phyloP scores from a whole-genome alignment of 106 monocot genomes.

The Amphibolis antarctica region DNA sequence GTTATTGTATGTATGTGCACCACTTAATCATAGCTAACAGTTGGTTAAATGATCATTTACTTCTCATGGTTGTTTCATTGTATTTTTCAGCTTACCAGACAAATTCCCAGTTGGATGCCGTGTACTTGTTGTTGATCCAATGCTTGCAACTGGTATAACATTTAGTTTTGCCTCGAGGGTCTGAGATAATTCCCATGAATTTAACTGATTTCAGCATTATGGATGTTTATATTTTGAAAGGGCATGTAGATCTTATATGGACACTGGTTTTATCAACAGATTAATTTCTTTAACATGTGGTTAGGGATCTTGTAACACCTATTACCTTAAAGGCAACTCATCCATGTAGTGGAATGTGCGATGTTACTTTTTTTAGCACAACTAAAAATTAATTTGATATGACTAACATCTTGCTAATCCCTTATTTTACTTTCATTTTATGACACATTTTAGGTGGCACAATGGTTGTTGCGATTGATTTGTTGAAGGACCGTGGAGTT shows the following conservation, averaged over 20 bases:
- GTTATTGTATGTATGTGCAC: too few species aligned
- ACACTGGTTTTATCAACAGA: too few species aligned
- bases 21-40: too few species aligned
- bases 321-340: background rate
- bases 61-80: background rate
- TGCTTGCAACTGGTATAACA: slow-evolving; percentile 95
- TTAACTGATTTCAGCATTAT: too few species aligned
- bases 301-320: too few species aligned
- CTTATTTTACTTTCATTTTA: background rate
- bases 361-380: background rate
- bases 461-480: slow-evolving; percentile 70
- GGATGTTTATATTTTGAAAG: too few species aligned
- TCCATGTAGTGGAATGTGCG: background rate
- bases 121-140: slow-evolving; percentile 84
- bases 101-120: slow-evolving; percentile 57
- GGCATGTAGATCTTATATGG: too few species aligned
- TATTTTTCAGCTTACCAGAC: slow-evolving; percentile 65
- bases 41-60: background rate
- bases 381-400: background rate
- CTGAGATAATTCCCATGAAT: too few species aligned
- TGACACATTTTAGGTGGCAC: slow-evolving; percentile 54
- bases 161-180: background rate
- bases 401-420: background rate
- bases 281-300: too few species aligned
- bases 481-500: slow-evolving; percentile 73